These are phyloP conservation scores for Zanthoxylum bungeanum DNA, from an alignment of 345 rosid genomes.

Conservation along the genomic window DNA sequence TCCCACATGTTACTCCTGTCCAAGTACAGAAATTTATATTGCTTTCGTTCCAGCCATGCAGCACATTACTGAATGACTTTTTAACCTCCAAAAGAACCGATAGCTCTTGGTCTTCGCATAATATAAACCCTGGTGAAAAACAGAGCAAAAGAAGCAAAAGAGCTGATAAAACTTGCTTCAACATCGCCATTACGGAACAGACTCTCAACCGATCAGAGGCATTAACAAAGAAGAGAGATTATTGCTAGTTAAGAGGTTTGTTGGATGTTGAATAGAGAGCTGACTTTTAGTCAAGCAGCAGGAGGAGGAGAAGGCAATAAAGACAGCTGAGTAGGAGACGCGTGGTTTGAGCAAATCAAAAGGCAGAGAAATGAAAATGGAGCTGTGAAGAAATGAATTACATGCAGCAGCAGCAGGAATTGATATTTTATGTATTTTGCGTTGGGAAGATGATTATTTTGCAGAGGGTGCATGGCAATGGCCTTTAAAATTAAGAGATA, in stretches of 20 bases:
- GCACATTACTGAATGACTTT: constrained; percentile 37
- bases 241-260: background rate
- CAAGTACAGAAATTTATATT: constrained; percentile 60
- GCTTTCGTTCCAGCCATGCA: constrained; percentile 54
- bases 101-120: constrained; percentile 31
- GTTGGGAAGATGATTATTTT: no score
- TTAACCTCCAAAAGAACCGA: constrained; percentile 56
- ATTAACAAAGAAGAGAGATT: background rate
- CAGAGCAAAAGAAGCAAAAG: constrained; percentile 25
- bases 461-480: no score
- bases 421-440: background rate
- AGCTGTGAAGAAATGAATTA: background rate
- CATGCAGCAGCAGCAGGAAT: constrained; percentile 21
- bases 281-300: background rate
- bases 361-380: background rate
- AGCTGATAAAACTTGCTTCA: constrained; percentile 12
- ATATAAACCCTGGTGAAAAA: constrained; percentile 19
- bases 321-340: background rate
- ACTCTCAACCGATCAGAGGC: background rate
- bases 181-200: background rate
- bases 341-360: background rate
- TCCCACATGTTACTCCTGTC: constrained; percentile 67
- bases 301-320: no score
- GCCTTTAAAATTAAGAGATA: constrained; percentile 31
- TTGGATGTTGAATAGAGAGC: background rate